A percentile compares a stretch with the other conserved stretches of the same genome.
These are phyloP conservation scores for Spinellus fusiger DNA, from an alignment of 192 early-diverging fungal genomes.

Conservation along the genomic window DNA sequence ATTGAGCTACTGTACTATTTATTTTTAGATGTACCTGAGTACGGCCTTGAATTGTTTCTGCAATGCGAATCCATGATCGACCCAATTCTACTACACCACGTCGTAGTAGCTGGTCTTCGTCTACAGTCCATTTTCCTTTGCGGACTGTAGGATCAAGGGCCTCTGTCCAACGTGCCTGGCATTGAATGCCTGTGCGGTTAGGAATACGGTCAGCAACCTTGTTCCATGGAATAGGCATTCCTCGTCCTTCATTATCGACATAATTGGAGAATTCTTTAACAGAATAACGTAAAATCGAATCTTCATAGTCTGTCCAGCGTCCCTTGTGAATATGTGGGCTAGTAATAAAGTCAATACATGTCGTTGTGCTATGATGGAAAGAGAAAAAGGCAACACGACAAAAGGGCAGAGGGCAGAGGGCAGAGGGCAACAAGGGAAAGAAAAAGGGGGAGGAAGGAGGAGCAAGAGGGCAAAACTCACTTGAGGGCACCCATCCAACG, in stretches of 20 bases:
- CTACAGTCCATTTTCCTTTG: constrained; percentile 45
- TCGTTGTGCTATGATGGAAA: too few species aligned
- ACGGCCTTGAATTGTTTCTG: constrained; percentile 47
- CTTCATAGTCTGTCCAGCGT: constrained; percentile 44
- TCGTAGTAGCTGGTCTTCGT: constrained; percentile 50
- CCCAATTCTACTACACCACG: constrained; percentile 39
- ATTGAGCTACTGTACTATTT: too few species aligned
- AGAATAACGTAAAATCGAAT: constrained; percentile 33
- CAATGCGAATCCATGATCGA: constrained; percentile 54
- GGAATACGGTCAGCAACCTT: constrained; percentile 41
- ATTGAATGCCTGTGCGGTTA: constrained; percentile 52
- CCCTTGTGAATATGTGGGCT: constrained; percentile 47
- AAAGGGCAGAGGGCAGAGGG: too few species aligned
- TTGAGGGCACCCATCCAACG: constrained; percentile 44
- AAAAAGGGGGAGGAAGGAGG: not conserved
- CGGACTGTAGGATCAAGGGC: constrained; percentile 49
- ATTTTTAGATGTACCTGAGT: constrained; percentile 37
- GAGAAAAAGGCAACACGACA: too few species aligned
- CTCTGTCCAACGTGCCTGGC: constrained; percentile 56
- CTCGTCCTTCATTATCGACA: constrained; percentile 30
- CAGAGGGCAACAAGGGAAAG: too few species aligned
- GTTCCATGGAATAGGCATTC: constrained; percentile 42
- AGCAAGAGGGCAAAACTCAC: constrained; percentile 6
- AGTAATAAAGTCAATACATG: not conserved
- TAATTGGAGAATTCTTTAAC: constrained; percentile 36